Evolutionary conservation across 2,329 filamentous ascomycete species (phyloP).

Genomic region (Fusarium domesticum): DNA sequence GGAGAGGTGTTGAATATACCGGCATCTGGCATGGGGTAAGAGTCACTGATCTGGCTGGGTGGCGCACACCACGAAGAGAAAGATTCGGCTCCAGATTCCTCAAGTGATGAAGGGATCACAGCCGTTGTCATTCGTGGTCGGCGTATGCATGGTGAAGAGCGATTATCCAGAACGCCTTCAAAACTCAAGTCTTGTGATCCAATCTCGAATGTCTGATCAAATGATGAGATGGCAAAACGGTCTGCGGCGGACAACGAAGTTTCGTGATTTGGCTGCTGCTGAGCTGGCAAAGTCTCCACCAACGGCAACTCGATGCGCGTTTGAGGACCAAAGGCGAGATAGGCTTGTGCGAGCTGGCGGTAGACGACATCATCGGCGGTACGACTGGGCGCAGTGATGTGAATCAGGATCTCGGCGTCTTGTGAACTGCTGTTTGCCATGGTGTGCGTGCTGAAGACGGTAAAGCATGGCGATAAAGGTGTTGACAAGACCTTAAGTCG

Average conservation of each 20-base stretch:
- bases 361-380: slow-evolving; percentile 48
- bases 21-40: slow-evolving; percentile 42
- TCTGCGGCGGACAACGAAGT: slow-evolving; percentile 9
- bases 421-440: slow-evolving; percentile 28
- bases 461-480: slow-evolving; percentile 24
- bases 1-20: slow-evolving; percentile 41
- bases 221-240: slow-evolving; percentile 10
- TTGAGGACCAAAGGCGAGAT: slow-evolving; percentile 46
- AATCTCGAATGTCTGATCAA: slow-evolving; percentile 25
- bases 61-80: slow-evolving; percentile 42
- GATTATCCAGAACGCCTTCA: slow-evolving; percentile 44
- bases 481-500: background rate
- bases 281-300: background rate
- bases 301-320: slow-evolving; percentile 11
- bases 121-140: background rate
- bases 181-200: slow-evolving; percentile 46
- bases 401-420: slow-evolving; percentile 53
- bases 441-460: slow-evolving; percentile 8
- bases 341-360: slow-evolving; percentile 48
- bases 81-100: slow-evolving; percentile 12
- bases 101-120: slow-evolving; percentile 6
- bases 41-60: slow-evolving; percentile 54
- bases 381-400: slow-evolving; percentile 51
- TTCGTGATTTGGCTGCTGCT: slow-evolving; percentile 4
- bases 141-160: slow-evolving; percentile 33